A percentile compares a stretch with the other conserved stretches of the same genome.
Evolutionary conservation across 495 filamentous ascomycete genomes (phyloP).

Genomic region (Neurospora hispaniola): DNA sequence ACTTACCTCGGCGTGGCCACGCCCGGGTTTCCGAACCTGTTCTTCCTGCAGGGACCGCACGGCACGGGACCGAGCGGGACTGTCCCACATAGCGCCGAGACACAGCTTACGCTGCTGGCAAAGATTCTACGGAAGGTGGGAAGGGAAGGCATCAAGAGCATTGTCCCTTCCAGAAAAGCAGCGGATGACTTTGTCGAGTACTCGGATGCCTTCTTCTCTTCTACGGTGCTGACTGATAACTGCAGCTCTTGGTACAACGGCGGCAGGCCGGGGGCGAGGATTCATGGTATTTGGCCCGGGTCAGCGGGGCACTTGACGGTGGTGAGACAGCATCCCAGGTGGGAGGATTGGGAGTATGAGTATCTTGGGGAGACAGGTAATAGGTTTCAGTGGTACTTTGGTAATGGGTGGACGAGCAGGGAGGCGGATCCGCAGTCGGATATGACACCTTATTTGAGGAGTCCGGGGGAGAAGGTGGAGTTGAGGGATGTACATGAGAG

Average conservation of each 20-base stretch:
- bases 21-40: constrained; percentile 56
- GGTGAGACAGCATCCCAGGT: constrained; percentile 49
- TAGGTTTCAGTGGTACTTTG: constrained; percentile 35
- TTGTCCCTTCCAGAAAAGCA: constrained; percentile 41
- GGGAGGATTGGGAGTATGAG: constrained; percentile 65
- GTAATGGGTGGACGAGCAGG: constrained; percentile 31
- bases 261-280: constrained; percentile 42
- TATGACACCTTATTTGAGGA: constrained; percentile 29
- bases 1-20: constrained; percentile 53
- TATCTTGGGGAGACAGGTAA: constrained; percentile 36
- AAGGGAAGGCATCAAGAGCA: constrained; percentile 51
- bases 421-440: constrained; percentile 27
- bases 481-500: constrained; percentile 32
- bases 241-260: constrained; percentile 65
- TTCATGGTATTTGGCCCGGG: constrained; percentile 59
- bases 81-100: constrained; percentile 43
- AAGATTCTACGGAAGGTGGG: constrained; percentile 54
- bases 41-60: constrained; percentile 50
- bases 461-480: constrained; percentile 22
- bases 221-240: constrained; percentile 49
- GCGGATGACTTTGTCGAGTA: constrained; percentile 54
- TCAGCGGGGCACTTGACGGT: constrained; percentile 48
- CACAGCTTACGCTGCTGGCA: constrained; percentile 47
- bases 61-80: constrained; percentile 41
- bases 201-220: constrained; percentile 49